These are phyloP conservation scores for Bisporella sp. DNA, from an alignment of 2,329 filamentous ascomycete genomes.

Conservation along the genomic window DNA sequence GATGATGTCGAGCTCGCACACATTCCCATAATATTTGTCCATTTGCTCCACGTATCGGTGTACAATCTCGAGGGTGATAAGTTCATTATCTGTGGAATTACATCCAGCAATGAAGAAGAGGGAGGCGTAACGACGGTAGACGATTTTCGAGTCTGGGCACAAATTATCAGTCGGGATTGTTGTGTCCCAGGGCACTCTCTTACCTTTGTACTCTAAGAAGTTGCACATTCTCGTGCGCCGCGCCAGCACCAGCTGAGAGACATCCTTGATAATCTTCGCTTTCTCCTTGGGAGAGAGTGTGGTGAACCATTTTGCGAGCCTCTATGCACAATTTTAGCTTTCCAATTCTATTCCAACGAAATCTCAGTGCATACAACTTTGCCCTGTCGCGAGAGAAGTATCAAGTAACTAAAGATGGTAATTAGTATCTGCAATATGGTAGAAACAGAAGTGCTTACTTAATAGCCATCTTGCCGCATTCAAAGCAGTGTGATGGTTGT, in stretches of 20 bases:
- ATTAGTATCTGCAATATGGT: too few species aligned
- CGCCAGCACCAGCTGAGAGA: slow-evolving; percentile 93
- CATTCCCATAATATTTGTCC: slow-evolving; percentile 99
- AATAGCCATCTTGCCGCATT: slow-evolving; percentile 37
- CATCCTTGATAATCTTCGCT: slow-evolving; percentile 99
- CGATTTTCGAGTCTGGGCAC: slow-evolving; percentile 83
- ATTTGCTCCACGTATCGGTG: slow-evolving; percentile 99
- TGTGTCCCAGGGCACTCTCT: not conserved
- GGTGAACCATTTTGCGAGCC: slow-evolving; percentile 98
- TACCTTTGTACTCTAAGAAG: slow-evolving; percentile 98
- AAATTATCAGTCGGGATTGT: slow-evolving; percentile 11
- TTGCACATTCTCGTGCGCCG: slow-evolving; percentile 99
- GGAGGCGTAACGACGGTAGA: slow-evolving; percentile 96
- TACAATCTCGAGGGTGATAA: slow-evolving; percentile 97
- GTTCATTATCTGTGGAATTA: slow-evolving; percentile 93
- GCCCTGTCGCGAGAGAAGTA: slow-evolving; percentile 94
- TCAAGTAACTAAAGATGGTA: slow-evolving; percentile 67
- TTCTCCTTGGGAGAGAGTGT: slow-evolving; percentile 97
- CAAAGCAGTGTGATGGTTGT: too few species aligned
- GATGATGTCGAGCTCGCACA: slow-evolving; percentile 81
- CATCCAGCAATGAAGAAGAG: slow-evolving; percentile 99
- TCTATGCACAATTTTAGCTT: slow-evolving; percentile 47
- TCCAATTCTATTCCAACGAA: slow-evolving; percentile 1
- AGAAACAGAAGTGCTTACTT: slow-evolving; percentile 32
- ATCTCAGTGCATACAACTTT: slow-evolving; percentile 75